Evolutionary conservation across 1,139 yeast species (phyloP).

Genomic region (Taiozyma sp.): DNA sequence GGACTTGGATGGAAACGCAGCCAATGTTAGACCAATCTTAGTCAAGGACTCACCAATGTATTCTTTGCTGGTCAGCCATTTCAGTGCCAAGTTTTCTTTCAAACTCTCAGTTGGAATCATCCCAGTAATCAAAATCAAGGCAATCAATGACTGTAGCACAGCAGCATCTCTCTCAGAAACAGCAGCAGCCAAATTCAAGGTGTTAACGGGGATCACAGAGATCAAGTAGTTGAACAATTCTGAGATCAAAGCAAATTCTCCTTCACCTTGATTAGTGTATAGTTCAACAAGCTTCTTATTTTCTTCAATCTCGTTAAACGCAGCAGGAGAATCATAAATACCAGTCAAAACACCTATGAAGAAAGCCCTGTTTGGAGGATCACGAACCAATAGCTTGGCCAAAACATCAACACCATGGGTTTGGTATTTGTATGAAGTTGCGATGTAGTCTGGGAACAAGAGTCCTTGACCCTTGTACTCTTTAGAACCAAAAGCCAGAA

Average conservation of each 20-base stretch:
- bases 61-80: slow-evolving; percentile 57
- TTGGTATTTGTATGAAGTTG: slow-evolving; percentile 66
- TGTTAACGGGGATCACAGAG: slow-evolving; percentile 57
- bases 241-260: slow-evolving; percentile 39
- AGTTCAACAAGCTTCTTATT: slow-evolving; percentile 23
- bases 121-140: slow-evolving; percentile 46
- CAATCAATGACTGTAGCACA: slow-evolving; percentile 54
- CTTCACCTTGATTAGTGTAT: slow-evolving; percentile 25
- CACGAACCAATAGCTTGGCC: slow-evolving; percentile 77
- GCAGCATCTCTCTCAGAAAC: slow-evolving; percentile 51
- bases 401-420: slow-evolving; percentile 79
- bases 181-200: slow-evolving; percentile 31
- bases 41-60: slow-evolving; percentile 47
- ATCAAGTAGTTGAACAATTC: slow-evolving; percentile 48
- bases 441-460: slow-evolving; percentile 53
- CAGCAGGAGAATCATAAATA: slow-evolving; percentile 21
- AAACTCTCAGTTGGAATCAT: slow-evolving; percentile 32
- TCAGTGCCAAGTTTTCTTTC: slow-evolving; percentile 42
- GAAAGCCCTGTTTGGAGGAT: slow-evolving; percentile 64
- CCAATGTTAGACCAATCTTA: slow-evolving; percentile 37
- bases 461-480: slow-evolving; percentile 29
- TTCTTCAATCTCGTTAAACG: slow-evolving; percentile 24
- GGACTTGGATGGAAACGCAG: slow-evolving; percentile 32
- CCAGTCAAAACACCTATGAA: slow-evolving; percentile 62
- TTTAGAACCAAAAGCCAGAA: slow-evolving; percentile 63